These are phyloP conservation scores for Astrocystis sublimbata DNA, from an alignment of 495 filamentous ascomycete genomes.

Conservation along the genomic window DNA sequence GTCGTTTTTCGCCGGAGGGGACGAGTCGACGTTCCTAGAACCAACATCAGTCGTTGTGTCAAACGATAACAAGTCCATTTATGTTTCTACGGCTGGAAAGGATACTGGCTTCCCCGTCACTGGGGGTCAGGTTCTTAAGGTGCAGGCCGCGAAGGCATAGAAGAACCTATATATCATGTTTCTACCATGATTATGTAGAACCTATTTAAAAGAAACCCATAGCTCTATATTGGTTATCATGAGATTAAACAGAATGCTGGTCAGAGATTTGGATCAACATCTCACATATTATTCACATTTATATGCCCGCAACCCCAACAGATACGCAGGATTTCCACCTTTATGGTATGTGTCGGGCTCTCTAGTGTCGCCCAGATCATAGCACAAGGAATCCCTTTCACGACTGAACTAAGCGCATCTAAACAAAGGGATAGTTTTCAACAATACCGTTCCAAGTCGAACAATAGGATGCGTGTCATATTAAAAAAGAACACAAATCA, in stretches of 20 bases:
- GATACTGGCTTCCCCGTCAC: conserved; percentile 7
- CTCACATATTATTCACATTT: no score
- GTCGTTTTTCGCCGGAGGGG: conserved; percentile 27
- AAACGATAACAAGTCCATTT: conserved; percentile 22
- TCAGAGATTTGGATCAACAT: no score
- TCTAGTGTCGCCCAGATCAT: not conserved
- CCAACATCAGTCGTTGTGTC: conserved; percentile 30
- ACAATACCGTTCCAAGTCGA: not conserved
- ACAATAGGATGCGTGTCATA: not conserved
- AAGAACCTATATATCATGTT: not conserved
- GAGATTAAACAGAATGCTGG: no score
- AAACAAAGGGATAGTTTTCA: not conserved
- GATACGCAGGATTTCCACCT: no score
- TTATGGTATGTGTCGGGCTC: not conserved
- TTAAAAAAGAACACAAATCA: not conserved
- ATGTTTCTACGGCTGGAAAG: conserved; percentile 26
- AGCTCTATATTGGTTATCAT: no score
- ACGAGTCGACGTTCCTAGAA: conserved; percentile 15
- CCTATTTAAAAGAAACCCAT: no score
- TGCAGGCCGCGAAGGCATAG: not conserved
- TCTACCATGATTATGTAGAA: no score
- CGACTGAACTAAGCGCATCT: not conserved
- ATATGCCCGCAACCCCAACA: no score
- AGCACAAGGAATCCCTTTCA: conserved; percentile 1
- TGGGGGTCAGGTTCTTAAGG: conserved; percentile 14